A percentile compares a stretch with the other conserved stretches of the same genome.
phyloP scores from a whole-genome alignment of 2,329 filamentous ascomycete species.

The Thielaviopsis ethacetica region DNA sequence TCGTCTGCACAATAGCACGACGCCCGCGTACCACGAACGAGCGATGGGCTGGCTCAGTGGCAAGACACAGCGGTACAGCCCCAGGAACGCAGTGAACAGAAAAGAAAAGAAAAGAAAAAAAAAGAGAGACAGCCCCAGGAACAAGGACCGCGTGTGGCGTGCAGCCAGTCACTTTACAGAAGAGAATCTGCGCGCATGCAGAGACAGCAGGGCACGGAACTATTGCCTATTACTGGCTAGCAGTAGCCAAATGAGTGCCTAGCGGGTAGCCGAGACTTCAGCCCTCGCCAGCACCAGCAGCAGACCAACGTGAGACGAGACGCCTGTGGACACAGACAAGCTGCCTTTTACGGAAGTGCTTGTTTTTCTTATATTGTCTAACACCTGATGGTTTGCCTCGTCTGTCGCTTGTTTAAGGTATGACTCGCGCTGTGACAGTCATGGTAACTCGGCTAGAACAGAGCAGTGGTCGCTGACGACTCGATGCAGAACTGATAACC shows the following conservation, averaged over 20 bases:
- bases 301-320: not conserved
- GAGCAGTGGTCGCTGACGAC: not conserved
- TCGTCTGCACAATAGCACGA: too few species aligned
- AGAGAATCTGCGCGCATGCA: too few species aligned
- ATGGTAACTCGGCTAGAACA: not conserved
- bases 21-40: too few species aligned
- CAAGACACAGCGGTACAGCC: too few species aligned
- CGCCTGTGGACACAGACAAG: not conserved
- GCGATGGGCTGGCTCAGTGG: too few species aligned
- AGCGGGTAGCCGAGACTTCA: not conserved
- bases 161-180: too few species aligned
- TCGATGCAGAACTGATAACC: not conserved
- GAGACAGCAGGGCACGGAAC: not conserved
- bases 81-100: too few species aligned
- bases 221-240: not conserved
- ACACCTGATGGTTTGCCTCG: not conserved
- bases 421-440: not conserved
- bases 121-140: too few species aligned
- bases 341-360: not conserved
- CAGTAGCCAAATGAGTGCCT: not conserved
- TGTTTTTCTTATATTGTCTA: not conserved
- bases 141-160: too few species aligned
- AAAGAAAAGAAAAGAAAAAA: too few species aligned
- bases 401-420: not conserved
- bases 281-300: not conserved